phyloP scores from a whole-genome alignment of 768 basidiomycete genomes.

The Neoboletus brunneissimus region DNA sequence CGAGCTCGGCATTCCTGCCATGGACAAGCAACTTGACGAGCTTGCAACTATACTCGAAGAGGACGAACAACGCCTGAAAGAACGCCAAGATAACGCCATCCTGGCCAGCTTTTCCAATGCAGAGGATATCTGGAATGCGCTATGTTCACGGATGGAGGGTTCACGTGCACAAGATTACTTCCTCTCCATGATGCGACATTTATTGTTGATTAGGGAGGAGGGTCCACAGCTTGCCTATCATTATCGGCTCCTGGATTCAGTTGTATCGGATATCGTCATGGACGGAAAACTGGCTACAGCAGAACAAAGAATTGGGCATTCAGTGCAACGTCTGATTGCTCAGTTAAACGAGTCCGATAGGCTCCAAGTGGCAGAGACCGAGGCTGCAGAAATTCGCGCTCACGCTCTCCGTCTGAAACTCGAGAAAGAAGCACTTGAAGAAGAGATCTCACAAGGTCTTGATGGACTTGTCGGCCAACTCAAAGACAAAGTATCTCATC shows the following conservation, averaged over 20 bases:
- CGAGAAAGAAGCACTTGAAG: slow-evolving; percentile 81
- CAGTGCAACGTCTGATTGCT: slow-evolving; percentile 83
- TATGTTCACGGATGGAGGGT: slow-evolving; percentile 73
- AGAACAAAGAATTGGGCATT: slow-evolving; percentile 81
- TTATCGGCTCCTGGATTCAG: slow-evolving; percentile 86
- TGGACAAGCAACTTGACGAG: slow-evolving; percentile 63
- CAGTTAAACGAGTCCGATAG: slow-evolving; percentile 90
- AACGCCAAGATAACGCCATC: slow-evolving; percentile 73
- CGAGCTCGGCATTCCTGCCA: slow-evolving; percentile 57
- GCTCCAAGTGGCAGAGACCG: slow-evolving; percentile 73
- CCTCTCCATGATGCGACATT: slow-evolving; percentile 90
- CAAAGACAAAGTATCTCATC: slow-evolving; percentile 61
- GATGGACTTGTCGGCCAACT: slow-evolving; percentile 84
- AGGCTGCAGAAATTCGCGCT: slow-evolving; percentile 65
- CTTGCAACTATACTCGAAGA: slow-evolving; percentile 64
- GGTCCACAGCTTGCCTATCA: slow-evolving; percentile 81
- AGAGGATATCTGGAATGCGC: slow-evolving; percentile 82
- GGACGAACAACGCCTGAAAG: slow-evolving; percentile 69
- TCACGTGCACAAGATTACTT: slow-evolving; percentile 82
- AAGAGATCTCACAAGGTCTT: slow-evolving; percentile 74
- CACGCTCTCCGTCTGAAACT: slow-evolving; percentile 63
- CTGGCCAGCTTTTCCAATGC: slow-evolving; percentile 76
- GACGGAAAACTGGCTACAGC: slow-evolving; percentile 86
- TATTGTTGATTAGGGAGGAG: slow-evolving; percentile 88
- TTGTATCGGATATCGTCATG: slow-evolving; percentile 88